Conservation (phyloP, 2,329 filamentous ascomycete genomes). For the Zymoseptoria crescenta region DNA sequence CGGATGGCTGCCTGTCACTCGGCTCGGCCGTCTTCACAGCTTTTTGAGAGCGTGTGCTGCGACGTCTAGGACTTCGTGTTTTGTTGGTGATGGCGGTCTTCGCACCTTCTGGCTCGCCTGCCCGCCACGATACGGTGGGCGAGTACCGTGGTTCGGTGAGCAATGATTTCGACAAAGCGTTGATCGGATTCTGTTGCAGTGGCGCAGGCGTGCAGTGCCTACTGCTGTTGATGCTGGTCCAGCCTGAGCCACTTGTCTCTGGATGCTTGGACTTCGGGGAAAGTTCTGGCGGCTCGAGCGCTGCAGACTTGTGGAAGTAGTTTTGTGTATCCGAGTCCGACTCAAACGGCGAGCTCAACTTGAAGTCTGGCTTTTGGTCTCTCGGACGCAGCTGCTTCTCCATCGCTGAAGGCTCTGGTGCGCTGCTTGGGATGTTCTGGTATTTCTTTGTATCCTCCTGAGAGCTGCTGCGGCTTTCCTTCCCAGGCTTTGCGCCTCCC, state of each 20-base stretch:
- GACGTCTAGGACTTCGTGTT: not conserved
- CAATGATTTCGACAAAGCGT: conserved; percentile 10
- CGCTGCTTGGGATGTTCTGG: conserved; percentile 15
- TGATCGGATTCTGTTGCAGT: conserved; percentile 5
- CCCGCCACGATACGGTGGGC: conserved; percentile 16
- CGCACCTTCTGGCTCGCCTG: conserved; percentile 4
- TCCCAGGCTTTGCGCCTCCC: conserved; percentile 27
- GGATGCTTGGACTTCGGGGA: conserved; percentile 25
- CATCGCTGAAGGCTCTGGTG: conserved; percentile 4
- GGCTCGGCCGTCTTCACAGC: conserved; percentile 3
- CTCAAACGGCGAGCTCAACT: conserved; percentile 20
- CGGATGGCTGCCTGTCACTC: conserved; percentile 6
- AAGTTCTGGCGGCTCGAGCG: conserved; percentile 17
- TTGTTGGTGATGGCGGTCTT: not conserved
- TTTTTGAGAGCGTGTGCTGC: not conserved
- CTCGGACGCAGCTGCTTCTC: conserved; percentile 8
- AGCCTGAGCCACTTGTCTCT: conserved; percentile 6
- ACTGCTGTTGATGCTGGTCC: conserved; percentile 23
- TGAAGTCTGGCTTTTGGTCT: conserved; percentile 16
- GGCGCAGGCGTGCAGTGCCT: conserved; percentile 1
- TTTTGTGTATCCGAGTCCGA: conserved; percentile 9
- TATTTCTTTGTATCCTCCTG: conserved; percentile 3
- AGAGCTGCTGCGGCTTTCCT: conserved; percentile 10
- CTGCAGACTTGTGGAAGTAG: conserved; percentile 8
- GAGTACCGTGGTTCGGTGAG: conserved; percentile 16